phyloP scores from a whole-genome alignment of 2,329 filamentous ascomycete species.

The Blastomyces silverae region DNA sequence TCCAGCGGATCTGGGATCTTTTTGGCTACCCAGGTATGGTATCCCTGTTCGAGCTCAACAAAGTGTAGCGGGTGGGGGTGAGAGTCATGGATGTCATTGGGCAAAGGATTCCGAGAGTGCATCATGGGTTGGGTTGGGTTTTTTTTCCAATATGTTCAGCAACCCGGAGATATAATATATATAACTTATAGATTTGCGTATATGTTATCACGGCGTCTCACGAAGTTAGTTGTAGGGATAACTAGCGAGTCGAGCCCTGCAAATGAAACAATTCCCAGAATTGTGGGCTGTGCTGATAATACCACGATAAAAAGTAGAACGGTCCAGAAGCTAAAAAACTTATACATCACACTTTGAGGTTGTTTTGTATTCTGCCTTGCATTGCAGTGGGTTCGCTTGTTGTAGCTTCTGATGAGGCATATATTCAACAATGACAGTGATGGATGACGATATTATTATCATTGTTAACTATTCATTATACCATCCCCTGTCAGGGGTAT shows the following conservation, averaged over 20 bases:
- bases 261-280: no score
- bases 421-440: not conserved
- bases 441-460: not conserved
- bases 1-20: not conserved
- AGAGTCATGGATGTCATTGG: not conserved
- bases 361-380: no score
- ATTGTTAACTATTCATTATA: not conserved
- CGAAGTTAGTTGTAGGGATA: no score
- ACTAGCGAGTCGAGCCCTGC: no score
- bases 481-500: not conserved
- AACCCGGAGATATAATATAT: no score
- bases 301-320: no score
- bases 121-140: not conserved
- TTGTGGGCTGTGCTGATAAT: no score
- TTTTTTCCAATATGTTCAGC: not conserved
- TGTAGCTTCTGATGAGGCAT: not conserved
- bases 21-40: no score
- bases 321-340: no score
- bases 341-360: no score
- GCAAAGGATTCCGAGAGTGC: not conserved
- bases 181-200: not conserved
- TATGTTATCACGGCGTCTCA: no score
- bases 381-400: not conserved
- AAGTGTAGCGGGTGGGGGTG: not conserved
- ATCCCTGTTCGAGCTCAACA: not conserved